Conservation (phyloP, 805 yeast species). For the Candida takata region DNA sequence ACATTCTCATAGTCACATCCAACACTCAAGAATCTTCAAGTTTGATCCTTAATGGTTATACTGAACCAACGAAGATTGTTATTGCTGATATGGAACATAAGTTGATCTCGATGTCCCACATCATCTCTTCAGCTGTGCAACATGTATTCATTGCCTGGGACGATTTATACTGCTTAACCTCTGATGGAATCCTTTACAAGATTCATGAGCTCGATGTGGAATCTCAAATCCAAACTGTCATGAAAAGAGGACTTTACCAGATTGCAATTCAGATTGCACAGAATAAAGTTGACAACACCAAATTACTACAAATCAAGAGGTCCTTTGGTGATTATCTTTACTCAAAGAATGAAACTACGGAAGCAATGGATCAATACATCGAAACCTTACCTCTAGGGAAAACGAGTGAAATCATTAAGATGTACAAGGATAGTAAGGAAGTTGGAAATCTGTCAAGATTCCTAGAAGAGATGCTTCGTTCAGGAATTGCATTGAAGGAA, state of each 20-base stretch:
- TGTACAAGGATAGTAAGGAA: constrained; percentile 71
- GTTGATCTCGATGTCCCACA: constrained; percentile 59
- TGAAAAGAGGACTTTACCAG: constrained; percentile 62
- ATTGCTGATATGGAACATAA: constrained; percentile 67
- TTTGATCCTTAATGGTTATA: constrained; percentile 25
- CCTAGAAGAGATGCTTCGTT: constrained; percentile 50
- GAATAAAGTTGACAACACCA: constrained; percentile 20
- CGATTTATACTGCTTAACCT: constrained; percentile 53
- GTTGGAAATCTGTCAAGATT: constrained; percentile 58
- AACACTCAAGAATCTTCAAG: constrained; percentile 29
- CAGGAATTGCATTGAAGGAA: constrained; percentile 57
- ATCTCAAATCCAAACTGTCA: constrained; percentile 62
- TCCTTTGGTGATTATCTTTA: constrained; percentile 70
- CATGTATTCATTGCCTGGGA: constrained; percentile 53
- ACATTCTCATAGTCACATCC: constrained; percentile 55
- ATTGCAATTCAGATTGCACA: constrained; percentile 68
- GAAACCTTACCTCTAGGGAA: constrained; percentile 46
- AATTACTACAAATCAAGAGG: constrained; percentile 38
- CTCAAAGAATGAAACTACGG: constrained; percentile 54
- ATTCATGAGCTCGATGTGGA: constrained; percentile 58
- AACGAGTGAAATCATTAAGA: constrained; percentile 71
- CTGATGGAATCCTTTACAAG: constrained; percentile 69
- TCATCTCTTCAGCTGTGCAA: constrained; percentile 58
- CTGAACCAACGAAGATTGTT: constrained; percentile 47
- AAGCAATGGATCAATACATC: constrained; percentile 72